Evolutionary conservation across 2,329 filamentous ascomycete species (phyloP).

Genomic region (Myriosclerotinia curreyana): DNA sequence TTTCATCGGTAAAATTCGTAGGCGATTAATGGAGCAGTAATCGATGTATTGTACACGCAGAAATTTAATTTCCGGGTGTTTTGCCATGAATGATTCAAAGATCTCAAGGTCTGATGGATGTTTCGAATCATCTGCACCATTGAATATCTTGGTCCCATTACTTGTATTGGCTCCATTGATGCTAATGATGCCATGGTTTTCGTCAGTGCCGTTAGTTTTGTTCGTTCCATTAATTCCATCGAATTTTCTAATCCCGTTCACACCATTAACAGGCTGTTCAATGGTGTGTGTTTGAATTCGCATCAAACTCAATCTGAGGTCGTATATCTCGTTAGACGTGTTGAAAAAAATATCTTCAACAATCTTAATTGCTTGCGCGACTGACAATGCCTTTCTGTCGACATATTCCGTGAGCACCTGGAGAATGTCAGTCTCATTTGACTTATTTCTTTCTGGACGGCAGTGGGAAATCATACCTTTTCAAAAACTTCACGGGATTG

Average conservation of each 20-base stretch:
- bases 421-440: conserved; percentile 20
- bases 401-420: conserved; percentile 67
- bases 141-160: neutral
- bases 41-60: conserved; percentile 76
- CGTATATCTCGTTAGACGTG: conserved; percentile 74
- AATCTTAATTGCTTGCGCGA: conserved; percentile 59
- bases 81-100: conserved; percentile 45
- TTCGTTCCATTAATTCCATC: neutral
- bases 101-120: conserved; percentile 31
- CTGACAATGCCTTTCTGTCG: conserved; percentile 57
- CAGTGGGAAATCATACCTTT: conserved; percentile 47
- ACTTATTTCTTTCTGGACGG: neutral
- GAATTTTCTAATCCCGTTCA: neutral
- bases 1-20: conserved; percentile 64
- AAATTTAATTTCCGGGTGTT: conserved; percentile 56
- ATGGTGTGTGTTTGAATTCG: neutral
- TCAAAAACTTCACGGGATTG: conserved; percentile 71
- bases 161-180: neutral
- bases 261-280: neutral
- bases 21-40: conserved; percentile 66
- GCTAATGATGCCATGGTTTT: neutral
- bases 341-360: conserved; percentile 69
- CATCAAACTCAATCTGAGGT: conserved; percentile 50
- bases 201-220: neutral
- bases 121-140: neutral